These are phyloP conservation scores for Gaeumannomyces sp. DNA, from an alignment of 2,329 filamentous ascomycete genomes.

Conservation along the genomic window DNA sequence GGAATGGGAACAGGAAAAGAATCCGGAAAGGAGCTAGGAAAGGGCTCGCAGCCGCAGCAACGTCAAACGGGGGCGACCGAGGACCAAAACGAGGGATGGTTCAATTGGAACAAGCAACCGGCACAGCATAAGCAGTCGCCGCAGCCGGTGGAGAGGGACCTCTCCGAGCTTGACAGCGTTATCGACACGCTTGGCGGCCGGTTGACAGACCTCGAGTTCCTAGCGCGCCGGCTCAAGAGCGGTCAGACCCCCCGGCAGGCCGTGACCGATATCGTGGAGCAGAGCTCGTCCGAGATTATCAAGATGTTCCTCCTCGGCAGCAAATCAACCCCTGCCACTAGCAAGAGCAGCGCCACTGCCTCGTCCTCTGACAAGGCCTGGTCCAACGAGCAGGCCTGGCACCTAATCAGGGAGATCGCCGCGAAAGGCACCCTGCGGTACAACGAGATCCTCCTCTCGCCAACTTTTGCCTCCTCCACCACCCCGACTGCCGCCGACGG, in stretches of 20 bases:
- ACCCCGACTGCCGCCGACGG: constrained; percentile 48
- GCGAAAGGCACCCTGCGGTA: constrained; percentile 66
- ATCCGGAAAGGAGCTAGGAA: constrained; percentile 9
- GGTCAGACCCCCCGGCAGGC: constrained; percentile 79
- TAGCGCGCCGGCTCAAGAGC: constrained; percentile 81
- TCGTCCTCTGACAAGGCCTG: constrained; percentile 42
- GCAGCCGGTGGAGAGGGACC: constrained; percentile 29
- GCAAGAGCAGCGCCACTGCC: constrained; percentile 13
- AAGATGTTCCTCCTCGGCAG: constrained; percentile 79
- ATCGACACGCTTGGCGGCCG: constrained; percentile 82
- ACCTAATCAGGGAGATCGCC: constrained; percentile 73
- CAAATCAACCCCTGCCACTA: constrained; percentile 31
- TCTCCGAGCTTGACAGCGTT: constrained; percentile 70
- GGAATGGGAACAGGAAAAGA: constrained; percentile 13
- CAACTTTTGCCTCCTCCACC: constrained; percentile 60
- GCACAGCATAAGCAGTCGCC: background rate
- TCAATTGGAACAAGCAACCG: background rate
- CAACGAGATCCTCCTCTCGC: constrained; percentile 75
- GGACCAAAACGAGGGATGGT: background rate
- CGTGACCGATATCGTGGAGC: constrained; percentile 80
- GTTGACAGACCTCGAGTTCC: constrained; percentile 90
- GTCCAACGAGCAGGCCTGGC: constrained; percentile 85
- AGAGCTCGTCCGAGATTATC: constrained; percentile 82
- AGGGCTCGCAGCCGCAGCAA: background rate
- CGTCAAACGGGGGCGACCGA: background rate